Conservation (phyloP, 2,329 filamentous ascomycete genomes). For the Aspergillus luchuensis region DNA sequence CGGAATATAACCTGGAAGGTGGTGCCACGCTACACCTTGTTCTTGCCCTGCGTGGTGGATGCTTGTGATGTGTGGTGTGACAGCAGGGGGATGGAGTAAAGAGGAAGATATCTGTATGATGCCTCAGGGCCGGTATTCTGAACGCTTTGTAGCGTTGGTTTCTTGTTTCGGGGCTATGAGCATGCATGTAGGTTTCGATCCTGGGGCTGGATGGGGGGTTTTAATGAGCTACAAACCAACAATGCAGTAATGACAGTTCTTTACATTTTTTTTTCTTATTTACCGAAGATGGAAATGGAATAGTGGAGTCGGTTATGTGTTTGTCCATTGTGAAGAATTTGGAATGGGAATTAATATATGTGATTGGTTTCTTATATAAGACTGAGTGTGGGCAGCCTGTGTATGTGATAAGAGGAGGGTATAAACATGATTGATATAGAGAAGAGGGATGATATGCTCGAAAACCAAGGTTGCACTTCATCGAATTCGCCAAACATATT, state of each 20-base stretch:
- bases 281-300: neutral
- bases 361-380: neutral
- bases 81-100: neutral
- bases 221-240: slow-evolving; percentile 8
- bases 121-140: neutral
- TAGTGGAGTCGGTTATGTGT: neutral
- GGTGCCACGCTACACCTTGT: slow-evolving; percentile 95
- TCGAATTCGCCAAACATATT: neutral
- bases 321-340: neutral
- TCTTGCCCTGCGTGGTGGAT: slow-evolving; percentile 84
- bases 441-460: neutral
- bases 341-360: neutral
- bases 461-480: neutral
- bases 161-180: too few species aligned
- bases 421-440: neutral
- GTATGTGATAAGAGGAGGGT: neutral
- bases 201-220: neutral
- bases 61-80: neutral
- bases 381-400: neutral
- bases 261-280: neutral
- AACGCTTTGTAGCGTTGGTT: neutral
- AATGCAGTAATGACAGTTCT: slow-evolving; percentile 16
- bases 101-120: neutral
- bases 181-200: neutral
- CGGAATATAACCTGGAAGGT: slow-evolving; percentile 86